Base-by-base conservation (phyloP, 2,329 filamentous ascomycete species). In the Didymella arachidicola region DNA sequence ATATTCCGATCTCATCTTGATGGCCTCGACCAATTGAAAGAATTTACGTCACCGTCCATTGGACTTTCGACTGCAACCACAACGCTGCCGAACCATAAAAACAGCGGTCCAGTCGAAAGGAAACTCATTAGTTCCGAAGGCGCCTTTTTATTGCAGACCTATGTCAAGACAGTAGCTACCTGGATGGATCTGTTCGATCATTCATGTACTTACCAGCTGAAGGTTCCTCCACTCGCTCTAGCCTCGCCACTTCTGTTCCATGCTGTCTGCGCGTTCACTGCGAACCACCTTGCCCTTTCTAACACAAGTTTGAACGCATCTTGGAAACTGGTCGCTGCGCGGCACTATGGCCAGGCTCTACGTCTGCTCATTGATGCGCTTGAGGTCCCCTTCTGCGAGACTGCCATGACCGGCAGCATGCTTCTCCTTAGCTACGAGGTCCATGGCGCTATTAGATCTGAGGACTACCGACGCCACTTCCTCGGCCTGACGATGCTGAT, bases 111-210 rank as follows among this genome's bases (percentile, higher is more conserved):
- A 49, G 46, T 54, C 45, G 50, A 58, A 34, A 50, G 57, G 19
- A 57, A 66, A 34, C 58, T 59, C 2, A 54, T 75, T 12, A 74
- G 62, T 12, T 44, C 68, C 3, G 74, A 77, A 56, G 70, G 64
- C 18, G 74, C 70, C 1, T 72, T 73, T 25, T 64, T 77, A 1
- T 58, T 76, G 1, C 67, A 75, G 47, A 70, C 66, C 7, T 77
- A 72, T 42, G 64, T 72, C 27, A 64, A 67, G 8, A 75, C 71
- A 3, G 70, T 77, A 11, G 74, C 72, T 7, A 68, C 55, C 2
- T 77, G 72, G 73, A 74, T 75, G 70, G 73, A 75, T 42, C 54
- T 75, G 2, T 72, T 76, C 54, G 73, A 75, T 36, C 68, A 71
- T 39, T 53, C 38, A 6, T 64, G 45, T 34, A 73, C 72, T 4